Evolutionary conservation across 306 rosid genomes (phyloP), one percentile per base, ranked within the genome.

Genomic region (Castanea mollissima): DNA sequence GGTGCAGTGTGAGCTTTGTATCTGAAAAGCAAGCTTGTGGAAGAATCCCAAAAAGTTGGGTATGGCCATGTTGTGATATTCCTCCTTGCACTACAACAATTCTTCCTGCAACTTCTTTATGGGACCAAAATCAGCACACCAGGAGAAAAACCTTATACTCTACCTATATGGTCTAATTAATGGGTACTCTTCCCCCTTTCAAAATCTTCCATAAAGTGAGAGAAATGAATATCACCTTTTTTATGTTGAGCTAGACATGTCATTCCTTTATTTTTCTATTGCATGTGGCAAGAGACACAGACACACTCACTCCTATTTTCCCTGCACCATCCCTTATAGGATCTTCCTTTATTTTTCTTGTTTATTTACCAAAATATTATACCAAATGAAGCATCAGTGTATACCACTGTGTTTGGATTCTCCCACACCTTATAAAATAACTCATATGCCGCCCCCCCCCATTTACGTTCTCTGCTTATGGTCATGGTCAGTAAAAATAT

Each of bases 61-160:
- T 69, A 78, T 73, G 82, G 87, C 58, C 95, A 91, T 87, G 90
- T 89, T 90, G 88, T 81, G 82, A 86, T 92, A 92, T 91, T 91
- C 93, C 79, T 89, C 64, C 72, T 86, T 64, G 88, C 93, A 88
- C 86, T 82, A 83, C 62, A 80, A 79, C 81, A 86, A 86, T 91
- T 91, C 94, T 74, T 87, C 41, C 77, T 90, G 92, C 97, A 65
- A 91, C 90, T 91, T 87, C 97, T 92, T 94, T 92, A 87, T 73
- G 90, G 90, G 93, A 89, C 87, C 91, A 92, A 89, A 49, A 91
- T 91, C 89, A 84, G 83, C 83, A 78, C 55, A 69, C 76, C 80
- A 68, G 27, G 65, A 44, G 35, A 72, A 58, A 74, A 52, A 76
- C 79, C 76, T 55, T 73, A 63, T 59, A 71, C 18, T 56, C 62